Evolutionary conservation across 2,329 filamentous ascomycete genomes (phyloP).

Genomic region (Cadophora sp.): DNA sequence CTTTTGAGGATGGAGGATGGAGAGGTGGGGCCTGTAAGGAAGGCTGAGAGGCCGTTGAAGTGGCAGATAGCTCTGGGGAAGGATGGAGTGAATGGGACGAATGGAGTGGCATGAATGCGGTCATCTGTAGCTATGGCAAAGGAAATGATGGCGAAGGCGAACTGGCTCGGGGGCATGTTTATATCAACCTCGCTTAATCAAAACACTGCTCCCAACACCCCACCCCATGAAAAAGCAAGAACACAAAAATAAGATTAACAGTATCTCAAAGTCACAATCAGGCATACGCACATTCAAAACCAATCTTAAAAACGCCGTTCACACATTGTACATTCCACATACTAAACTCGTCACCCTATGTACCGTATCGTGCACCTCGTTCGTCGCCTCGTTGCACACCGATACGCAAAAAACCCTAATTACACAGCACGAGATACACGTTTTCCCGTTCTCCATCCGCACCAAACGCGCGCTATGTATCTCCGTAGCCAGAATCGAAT

Average conservation of each 20-base stretch:
- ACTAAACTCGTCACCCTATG: conserved; percentile 8
- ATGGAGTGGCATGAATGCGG: conserved; percentile 1
- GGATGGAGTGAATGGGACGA: conserved; percentile 5
- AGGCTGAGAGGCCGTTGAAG: conserved; percentile 48
- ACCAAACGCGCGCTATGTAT: not conserved
- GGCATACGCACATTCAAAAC: no score
- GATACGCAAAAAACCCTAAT: not conserved
- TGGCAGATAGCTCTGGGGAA: conserved; percentile 46
- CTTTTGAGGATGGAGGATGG: conserved; percentile 45
- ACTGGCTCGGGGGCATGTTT: not conserved
- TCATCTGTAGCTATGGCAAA: not conserved
- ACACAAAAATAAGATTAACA: not conserved
- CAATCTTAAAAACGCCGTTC: not conserved
- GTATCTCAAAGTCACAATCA: not conserved
- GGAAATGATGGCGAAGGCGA: not conserved
- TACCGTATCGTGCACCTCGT: not conserved
- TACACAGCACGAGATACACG: conserved; percentile 5
- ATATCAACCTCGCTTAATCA: not conserved
- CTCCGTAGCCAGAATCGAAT: not conserved
- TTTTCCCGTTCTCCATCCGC: not conserved
- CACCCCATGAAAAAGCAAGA: no score
- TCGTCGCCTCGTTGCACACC: not conserved
- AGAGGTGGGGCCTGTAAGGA: conserved; percentile 50
- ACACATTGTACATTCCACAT: conserved; percentile 17
- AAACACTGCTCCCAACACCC: not conserved